Evolutionary conservation across 2,329 filamentous ascomycete species (phyloP).

Genomic region (Colletotrichum magnum): DNA sequence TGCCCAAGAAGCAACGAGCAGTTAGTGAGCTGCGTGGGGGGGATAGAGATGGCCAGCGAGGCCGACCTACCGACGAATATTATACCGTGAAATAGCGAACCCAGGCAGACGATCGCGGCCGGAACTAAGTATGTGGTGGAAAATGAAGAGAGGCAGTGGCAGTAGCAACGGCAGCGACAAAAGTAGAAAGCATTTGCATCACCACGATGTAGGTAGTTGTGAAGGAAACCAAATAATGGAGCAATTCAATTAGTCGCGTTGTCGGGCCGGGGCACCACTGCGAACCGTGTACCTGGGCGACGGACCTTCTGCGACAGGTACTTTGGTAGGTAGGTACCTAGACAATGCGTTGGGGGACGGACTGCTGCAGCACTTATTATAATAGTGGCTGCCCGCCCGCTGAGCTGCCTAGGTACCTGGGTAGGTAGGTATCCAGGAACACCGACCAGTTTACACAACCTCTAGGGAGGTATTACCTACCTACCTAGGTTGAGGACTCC

Average conservation of each 20-base stretch:
- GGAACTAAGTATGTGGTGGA: neutral
- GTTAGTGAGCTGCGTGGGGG: slow-evolving; percentile 15
- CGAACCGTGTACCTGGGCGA: slow-evolving; percentile 35
- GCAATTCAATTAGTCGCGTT: slow-evolving; percentile 18
- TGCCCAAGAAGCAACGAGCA: slow-evolving; percentile 28
- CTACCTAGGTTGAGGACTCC: no score
- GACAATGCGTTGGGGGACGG: neutral
- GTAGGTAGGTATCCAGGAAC: no score
- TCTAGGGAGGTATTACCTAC: no score
- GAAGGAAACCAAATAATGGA: slow-evolving; percentile 26
- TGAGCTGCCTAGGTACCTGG: no score
- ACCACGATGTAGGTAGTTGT: slow-evolving; percentile 17
- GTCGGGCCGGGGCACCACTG: slow-evolving; percentile 17
- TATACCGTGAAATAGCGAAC: neutral
- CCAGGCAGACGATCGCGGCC: neutral
- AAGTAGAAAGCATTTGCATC: slow-evolving; percentile 29
- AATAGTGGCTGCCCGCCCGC: no score
- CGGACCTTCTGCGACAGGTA: neutral
- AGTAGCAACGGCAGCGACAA: slow-evolving; percentile 2
- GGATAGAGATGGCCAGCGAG: no score
- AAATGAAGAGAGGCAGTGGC: slow-evolving; percentile 2
- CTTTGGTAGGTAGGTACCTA: neutral
- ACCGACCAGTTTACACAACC: no score
- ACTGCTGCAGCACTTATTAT: no score
- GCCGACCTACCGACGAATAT: no score